Conservation (phyloP, 352 stramenopile genomes). For the Globisporangium splendens region DNA sequence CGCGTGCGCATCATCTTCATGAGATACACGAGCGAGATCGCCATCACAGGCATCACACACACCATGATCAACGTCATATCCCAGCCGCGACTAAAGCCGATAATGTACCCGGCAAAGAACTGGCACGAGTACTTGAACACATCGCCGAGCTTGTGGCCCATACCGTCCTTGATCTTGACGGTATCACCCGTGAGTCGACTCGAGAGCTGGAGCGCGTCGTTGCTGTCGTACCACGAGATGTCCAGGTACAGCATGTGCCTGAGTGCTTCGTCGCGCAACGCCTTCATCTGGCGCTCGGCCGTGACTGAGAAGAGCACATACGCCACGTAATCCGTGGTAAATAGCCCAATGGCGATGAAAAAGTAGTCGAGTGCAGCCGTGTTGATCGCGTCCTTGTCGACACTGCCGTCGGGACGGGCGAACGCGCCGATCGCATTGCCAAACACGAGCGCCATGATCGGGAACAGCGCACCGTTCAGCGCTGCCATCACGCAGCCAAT, state of each 20-base stretch:
- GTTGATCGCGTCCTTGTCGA: conserved; percentile 25
- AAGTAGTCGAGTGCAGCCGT: conserved; percentile 13
- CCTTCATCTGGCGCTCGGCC: conserved; percentile 38
- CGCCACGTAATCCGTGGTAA: conserved; percentile 30
- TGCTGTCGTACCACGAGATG: conserved; percentile 43
- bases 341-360: conserved; percentile 11
- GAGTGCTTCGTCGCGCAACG: conserved; percentile 23
- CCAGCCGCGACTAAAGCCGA: conserved; percentile 36
- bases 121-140: conserved; percentile 13
- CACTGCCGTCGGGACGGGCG: no score
- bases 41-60: conserved; percentile 28
- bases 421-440: conserved; percentile 20
- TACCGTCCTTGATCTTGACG: conserved; percentile 43
- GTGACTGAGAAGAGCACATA: not conserved
- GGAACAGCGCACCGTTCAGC: conserved; percentile 34
- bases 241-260: conserved; percentile 40
- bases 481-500: conserved; percentile 21
- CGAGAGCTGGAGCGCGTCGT: conserved; percentile 27
- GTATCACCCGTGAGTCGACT: conserved; percentile 32
- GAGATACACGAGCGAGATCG: conserved; percentile 24
- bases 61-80: conserved; percentile 41
- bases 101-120: conserved; percentile 21
- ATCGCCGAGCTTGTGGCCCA: conserved; percentile 38
- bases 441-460: conserved; percentile 46
- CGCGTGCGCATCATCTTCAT: conserved; percentile 28